phyloP scores from a whole-genome alignment of 2,329 filamentous ascomycete genomes.

The Stemphylium vesicarium region DNA sequence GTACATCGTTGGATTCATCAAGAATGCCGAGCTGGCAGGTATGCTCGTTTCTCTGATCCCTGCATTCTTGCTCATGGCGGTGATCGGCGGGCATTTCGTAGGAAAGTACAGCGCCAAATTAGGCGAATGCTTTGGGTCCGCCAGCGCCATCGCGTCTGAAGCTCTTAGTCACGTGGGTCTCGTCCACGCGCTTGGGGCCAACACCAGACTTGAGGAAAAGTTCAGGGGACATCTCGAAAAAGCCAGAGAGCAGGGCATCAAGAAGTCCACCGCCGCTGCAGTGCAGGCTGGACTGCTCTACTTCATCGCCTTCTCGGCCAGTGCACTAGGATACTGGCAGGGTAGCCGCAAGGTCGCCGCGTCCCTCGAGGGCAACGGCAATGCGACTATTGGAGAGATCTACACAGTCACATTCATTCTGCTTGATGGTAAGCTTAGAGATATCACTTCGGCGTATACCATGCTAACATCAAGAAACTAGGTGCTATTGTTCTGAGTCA shows the following conservation, averaged over 20 bases:
- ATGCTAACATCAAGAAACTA: conserved; percentile 12
- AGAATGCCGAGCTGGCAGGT: conserved; percentile 66
- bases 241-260: conserved; percentile 61
- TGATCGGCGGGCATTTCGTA: conserved; percentile 62
- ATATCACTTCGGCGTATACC: not conserved
- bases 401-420: conserved; percentile 64
- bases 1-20: conserved; percentile 71
- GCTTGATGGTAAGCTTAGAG: conserved; percentile 52
- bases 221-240: conserved; percentile 61
- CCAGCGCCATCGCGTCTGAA: conserved; percentile 68
- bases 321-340: conserved; percentile 72
- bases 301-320: conserved; percentile 71
- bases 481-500: conserved; percentile 56
- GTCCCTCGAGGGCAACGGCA: conserved; percentile 44
- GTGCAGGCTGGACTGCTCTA: conserved; percentile 67
- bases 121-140: conserved; percentile 61
- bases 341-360: conserved; percentile 63
- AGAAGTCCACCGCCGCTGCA: conserved; percentile 64
- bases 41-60: conserved; percentile 70
- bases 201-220: conserved; percentile 63
- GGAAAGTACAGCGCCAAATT: conserved; percentile 60
- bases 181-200: conserved; percentile 69
- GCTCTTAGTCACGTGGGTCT: conserved; percentile 65
- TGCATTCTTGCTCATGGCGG: conserved; percentile 66
- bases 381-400: conserved; percentile 53